Conservation (phyloP, 805 yeast species). For the Saturnispora hagleri region DNA sequence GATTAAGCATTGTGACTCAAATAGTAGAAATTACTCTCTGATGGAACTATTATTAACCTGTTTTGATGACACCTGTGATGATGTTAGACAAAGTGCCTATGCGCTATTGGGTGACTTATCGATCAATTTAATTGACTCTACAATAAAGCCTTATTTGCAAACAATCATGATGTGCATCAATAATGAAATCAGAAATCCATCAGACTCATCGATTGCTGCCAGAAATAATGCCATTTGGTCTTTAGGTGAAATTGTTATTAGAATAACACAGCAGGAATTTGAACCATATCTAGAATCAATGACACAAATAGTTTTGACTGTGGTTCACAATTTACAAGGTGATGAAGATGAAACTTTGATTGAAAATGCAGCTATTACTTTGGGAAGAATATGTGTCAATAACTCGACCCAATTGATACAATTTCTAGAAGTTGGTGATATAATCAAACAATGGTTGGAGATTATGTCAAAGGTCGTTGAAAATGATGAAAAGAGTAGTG, state of each 20-base stretch:
- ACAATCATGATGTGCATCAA: conserved; percentile 58
- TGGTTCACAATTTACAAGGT: conserved; percentile 42
- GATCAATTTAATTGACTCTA: conserved; percentile 40
- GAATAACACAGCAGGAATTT: conserved; percentile 37
- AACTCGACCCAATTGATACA: conserved; percentile 37
- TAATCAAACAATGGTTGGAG: conserved; percentile 61
- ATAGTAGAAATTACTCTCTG: conserved; percentile 25
- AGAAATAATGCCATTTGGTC: conserved; percentile 93
- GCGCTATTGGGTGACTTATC: conserved; percentile 89
- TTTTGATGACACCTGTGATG: conserved; percentile 66
- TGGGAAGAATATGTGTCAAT: conserved; percentile 73
- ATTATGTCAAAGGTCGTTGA: conserved; percentile 60
- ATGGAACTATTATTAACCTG: conserved; percentile 59
- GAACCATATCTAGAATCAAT: conserved; percentile 46
- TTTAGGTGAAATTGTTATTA: conserved; percentile 73
- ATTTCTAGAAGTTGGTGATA: conserved; percentile 25
- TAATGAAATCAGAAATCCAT: conserved; percentile 51
- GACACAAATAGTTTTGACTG: conserved; percentile 47
- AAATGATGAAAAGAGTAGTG: conserved; percentile 80
- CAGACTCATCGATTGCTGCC: conserved; percentile 44
- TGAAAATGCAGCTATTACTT: conserved; percentile 83
- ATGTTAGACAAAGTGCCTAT: conserved; percentile 88
- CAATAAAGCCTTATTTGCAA: conserved; percentile 39
- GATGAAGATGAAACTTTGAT: conserved; percentile 49
- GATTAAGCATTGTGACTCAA: conserved; percentile 26